Base-by-base conservation (phyloP, 306 rosid species). In the Crotalaria pallida region DNA sequence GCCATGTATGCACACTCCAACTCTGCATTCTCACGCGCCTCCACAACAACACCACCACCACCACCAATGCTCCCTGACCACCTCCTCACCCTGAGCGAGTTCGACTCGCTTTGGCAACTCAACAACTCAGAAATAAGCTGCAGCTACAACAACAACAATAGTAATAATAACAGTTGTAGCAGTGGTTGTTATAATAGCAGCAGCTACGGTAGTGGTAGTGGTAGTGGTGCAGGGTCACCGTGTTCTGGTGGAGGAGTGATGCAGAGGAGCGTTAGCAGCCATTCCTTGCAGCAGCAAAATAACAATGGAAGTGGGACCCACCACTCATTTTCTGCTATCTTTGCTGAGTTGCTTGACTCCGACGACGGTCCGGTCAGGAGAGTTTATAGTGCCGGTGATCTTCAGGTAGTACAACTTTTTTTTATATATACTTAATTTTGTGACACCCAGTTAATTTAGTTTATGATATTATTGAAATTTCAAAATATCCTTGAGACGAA, bases 301-400 rank as follows among this genome's bases (percentile, higher is more conserved):
- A 79, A 69, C 55, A 72, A 66, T 69, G 81, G 82, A 50, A 48
- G 74, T 69, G 83, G 83, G 58, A 52, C 76, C 64, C 89, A 67
- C 76, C 86, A 80, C n/a, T 57, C 84, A 3, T 22, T 83, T 21
- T 74, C 86, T 1, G 40, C 79, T 63, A 33, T 84, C 5, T 31
- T 83, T 1, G 53, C 82, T 1, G 78, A 83, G 59, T 52, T 84
- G 10, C 22, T 84, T 18, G 75, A 81, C 31, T 63, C 77, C 1
- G 64, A 83, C 3, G 34, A 79, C 10, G 26, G 76, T 62, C 89
- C 86, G 0, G 82, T 93, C 0, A 64, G 94, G 55, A 84, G 87
- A 83, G 96, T 77, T 57, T 84, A 67, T 78, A 90, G 96, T 27
- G 55, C 96, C 9, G 94, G 85, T 4, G 92, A 88, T 61, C 72